Percentiles rank a stretch among this genome's conserved stretches.
Conservation (phyloP, 352 stramenopile species). For the Phytophthora tubulina region DNA sequence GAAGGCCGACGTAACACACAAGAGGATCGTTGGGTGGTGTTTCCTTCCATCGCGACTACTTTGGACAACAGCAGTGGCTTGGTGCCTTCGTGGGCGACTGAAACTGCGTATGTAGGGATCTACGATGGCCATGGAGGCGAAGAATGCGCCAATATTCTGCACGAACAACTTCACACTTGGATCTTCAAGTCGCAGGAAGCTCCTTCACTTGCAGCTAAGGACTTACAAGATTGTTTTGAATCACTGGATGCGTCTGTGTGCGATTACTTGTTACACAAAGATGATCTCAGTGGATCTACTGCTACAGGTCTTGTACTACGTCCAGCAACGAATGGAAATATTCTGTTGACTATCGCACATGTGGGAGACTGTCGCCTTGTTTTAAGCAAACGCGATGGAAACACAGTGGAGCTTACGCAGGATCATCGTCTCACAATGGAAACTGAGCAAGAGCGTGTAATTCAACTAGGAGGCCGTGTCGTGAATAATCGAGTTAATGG, state of each 20-base stretch:
- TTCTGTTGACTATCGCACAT: slow-evolving; percentile 59
- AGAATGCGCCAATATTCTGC: slow-evolving; percentile 75
- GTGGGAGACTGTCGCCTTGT: slow-evolving; percentile 85
- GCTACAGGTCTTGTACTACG: slow-evolving; percentile 72
- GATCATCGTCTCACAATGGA: slow-evolving; percentile 74
- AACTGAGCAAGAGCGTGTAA: slow-evolving; percentile 62
- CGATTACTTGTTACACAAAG: slow-evolving; percentile 75
- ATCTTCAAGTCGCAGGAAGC: slow-evolving; percentile 57
- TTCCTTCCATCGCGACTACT: slow-evolving; percentile 49
- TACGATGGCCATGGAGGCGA: slow-evolving; percentile 90
- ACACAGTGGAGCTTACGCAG: slow-evolving; percentile 56
- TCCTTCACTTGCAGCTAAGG: slow-evolving; percentile 30
- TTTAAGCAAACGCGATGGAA: slow-evolving; percentile 52
- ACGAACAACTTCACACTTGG: slow-evolving; percentile 77
- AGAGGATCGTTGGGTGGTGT: slow-evolving; percentile 76
- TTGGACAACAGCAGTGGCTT: slow-evolving; percentile 24
- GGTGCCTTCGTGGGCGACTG: slow-evolving; percentile 9
- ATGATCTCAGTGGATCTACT: slow-evolving; percentile 82
- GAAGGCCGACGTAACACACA: slow-evolving; percentile 77
- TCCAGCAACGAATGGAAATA: slow-evolving; percentile 9
- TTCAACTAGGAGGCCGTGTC: slow-evolving; percentile 65
- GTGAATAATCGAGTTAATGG: slow-evolving; percentile 89
- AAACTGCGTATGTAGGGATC: slow-evolving; percentile 69
- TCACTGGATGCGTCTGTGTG: slow-evolving; percentile 76
- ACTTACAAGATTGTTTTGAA: slow-evolving; percentile 62